Evolutionary conservation across 2,329 filamentous ascomycete genomes (phyloP), one percentile per base, ranked within the genome.

Genomic region (Paradendryphiella salina): DNA sequence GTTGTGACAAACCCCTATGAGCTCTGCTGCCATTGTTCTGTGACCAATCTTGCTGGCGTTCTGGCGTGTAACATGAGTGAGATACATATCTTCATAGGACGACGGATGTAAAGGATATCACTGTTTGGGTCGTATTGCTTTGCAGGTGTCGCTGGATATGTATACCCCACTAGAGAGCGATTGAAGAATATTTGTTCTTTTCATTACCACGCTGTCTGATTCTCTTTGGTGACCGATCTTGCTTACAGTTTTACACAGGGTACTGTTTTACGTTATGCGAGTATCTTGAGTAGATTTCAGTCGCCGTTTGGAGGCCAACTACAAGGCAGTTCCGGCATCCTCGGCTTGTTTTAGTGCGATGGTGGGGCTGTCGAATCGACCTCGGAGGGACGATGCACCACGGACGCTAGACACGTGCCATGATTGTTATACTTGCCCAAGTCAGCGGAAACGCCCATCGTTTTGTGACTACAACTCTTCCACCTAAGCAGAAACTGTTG

Each of bases 1-100:
- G 89, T 40, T 94, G 89, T 71, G 88, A 91, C 73, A 90, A 90
- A 78, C 87, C 74, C 34, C 42, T 37, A 5, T 52, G 28, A 18
- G 26, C 26, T 36, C 18, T 8, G 13, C 17, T 32, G 14, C 7
- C 15, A 17, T 31, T 31, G 11, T 38, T 35, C 11, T 36, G 9
- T 26, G 31, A 51, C 20, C 33, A 14, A 50, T 58, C 28, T 70
- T 33, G 42, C 13, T 28, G 46, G 49, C 44, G 49, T 52, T 33
- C 31, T 14, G 32, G 49, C 20, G 37, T 32, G 20, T 33, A 29
- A 32, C 14, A 18, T 42, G 23, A 14, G 35, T 32, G 42, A 11
- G 15, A 38, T 29, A 20, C 28, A 15, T 34, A 23, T 40, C 38
- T 38, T 31, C 9, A 15, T 17, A 26, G 20, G 15, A 21, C 10